Conservation (phyloP, 2,329 filamentous ascomycete species). For the Didymella arachidicola region DNA sequence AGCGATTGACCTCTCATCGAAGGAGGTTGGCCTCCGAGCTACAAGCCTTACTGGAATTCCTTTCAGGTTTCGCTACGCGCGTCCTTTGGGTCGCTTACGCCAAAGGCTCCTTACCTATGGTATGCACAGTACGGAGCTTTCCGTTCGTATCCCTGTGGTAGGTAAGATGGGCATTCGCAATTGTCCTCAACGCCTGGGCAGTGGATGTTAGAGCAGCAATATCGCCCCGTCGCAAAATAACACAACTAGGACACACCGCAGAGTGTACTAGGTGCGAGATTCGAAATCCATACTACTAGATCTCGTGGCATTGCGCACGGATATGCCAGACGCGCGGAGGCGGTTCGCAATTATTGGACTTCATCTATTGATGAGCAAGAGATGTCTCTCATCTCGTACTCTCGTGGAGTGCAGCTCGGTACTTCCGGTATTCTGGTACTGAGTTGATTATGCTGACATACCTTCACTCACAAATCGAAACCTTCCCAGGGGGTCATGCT, state of each 20-base stretch:
- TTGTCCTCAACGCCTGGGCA: background rate
- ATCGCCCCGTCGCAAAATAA: background rate
- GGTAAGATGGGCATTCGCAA: background rate
- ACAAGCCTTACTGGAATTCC: too few relatives aligned
- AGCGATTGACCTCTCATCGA: too few relatives aligned
- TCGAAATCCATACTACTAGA: background rate
- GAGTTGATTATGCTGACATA: background rate
- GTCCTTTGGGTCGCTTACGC: too few relatives aligned
- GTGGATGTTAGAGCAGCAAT: background rate
- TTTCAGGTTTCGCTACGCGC: too few relatives aligned
- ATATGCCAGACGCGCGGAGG: background rate
- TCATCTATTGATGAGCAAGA: background rate
- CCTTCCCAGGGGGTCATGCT: background rate
- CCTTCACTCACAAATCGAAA: background rate
- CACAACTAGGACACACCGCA: background rate
- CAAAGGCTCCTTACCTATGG: too few relatives aligned
- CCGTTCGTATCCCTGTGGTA: background rate
- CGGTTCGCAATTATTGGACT: background rate
- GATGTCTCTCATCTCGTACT: background rate
- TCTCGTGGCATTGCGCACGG: background rate
- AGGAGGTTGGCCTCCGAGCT: too few relatives aligned
- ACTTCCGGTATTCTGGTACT: background rate
- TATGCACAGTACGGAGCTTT: background rate
- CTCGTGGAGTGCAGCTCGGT: background rate
- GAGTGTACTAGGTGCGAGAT: background rate